phyloP scores from a whole-genome alignment of 2,329 filamentous ascomycete genomes.

The Calonectria fujianensis region DNA sequence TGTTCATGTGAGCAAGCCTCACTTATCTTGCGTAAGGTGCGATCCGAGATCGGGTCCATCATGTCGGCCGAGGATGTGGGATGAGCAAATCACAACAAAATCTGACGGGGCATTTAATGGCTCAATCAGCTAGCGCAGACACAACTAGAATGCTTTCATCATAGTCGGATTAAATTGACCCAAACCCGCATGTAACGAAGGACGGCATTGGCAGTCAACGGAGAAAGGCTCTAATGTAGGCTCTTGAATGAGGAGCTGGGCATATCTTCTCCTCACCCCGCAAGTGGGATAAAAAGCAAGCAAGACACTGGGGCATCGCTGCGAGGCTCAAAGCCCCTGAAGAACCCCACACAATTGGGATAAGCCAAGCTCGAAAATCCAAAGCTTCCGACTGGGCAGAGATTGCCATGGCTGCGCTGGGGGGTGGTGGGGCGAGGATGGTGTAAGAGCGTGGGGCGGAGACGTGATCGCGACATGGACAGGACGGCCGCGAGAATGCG shows the following conservation, averaged over 20 bases:
- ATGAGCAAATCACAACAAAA: not conserved
- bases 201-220: not conserved
- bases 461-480: conserved; percentile 46
- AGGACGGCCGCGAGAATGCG: conserved; percentile 36
- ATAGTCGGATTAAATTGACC: not conserved
- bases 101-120: not conserved
- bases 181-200: not conserved
- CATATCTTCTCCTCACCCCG: conserved; percentile 5
- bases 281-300: conserved; percentile 21
- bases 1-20: conserved; percentile 21
- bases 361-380: conserved; percentile 11
- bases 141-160: not conserved
- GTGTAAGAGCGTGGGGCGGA: conserved; percentile 52
- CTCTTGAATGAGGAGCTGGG: not conserved
- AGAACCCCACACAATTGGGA: conserved; percentile 11
- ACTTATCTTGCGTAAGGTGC: conserved; percentile 26
- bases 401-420: not conserved
- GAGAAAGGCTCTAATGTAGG: not conserved
- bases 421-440: conserved; percentile 47
- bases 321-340: conserved; percentile 18
- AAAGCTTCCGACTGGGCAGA: conserved; percentile 26
- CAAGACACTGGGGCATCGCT: not conserved
- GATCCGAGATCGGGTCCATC: conserved; percentile 13
- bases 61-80: conserved; percentile 10
- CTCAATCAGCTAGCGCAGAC: not conserved